Percentiles rank a stretch among this genome's conserved stretches.
These are phyloP conservation scores for Cercospora sesami DNA, from an alignment of 2,329 filamentous ascomycete species.

Conservation along the genomic window DNA sequence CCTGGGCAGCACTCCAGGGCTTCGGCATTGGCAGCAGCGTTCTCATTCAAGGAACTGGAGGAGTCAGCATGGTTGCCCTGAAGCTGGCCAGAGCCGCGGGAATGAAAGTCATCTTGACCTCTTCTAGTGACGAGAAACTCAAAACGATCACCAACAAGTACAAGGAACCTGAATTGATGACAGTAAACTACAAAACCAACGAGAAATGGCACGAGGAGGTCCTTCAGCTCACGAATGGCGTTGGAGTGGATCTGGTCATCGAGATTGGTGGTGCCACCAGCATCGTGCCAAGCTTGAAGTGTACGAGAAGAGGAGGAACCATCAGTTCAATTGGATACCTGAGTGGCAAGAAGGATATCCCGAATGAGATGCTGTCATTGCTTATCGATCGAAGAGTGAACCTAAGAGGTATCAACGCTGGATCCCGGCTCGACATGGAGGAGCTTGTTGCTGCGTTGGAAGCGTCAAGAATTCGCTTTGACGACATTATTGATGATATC, in stretches of 20 bases:
- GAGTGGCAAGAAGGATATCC: slow-evolving; percentile 17
- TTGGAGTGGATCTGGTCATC: not conserved
- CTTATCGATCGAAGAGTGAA: slow-evolving; percentile 27
- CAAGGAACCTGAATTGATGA: not conserved
- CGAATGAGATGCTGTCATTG: slow-evolving; percentile 20
- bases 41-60: not conserved
- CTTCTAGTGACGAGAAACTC: not conserved
- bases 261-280: not conserved
- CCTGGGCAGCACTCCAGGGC: not conserved
- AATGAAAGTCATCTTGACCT: not conserved
- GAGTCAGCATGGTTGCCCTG: not conserved
- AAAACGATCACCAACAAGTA: not conserved
- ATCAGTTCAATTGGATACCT: slow-evolving; percentile 22
- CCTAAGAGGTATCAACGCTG: slow-evolving; percentile 25
- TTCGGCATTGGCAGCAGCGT: not conserved
- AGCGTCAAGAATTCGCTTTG: slow-evolving; percentile 40
- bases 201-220: not conserved
- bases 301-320: not conserved
- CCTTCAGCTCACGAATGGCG: not conserved
- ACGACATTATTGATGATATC: slow-evolving; percentile 40
- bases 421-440: slow-evolving; percentile 47
- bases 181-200: not conserved
- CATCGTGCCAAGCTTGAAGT: not conserved
- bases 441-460: slow-evolving; percentile 44
- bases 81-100: not conserved